Evolutionary conservation across 345 rosid species (phyloP).

Genomic region (Lenwebbia sp.): DNA sequence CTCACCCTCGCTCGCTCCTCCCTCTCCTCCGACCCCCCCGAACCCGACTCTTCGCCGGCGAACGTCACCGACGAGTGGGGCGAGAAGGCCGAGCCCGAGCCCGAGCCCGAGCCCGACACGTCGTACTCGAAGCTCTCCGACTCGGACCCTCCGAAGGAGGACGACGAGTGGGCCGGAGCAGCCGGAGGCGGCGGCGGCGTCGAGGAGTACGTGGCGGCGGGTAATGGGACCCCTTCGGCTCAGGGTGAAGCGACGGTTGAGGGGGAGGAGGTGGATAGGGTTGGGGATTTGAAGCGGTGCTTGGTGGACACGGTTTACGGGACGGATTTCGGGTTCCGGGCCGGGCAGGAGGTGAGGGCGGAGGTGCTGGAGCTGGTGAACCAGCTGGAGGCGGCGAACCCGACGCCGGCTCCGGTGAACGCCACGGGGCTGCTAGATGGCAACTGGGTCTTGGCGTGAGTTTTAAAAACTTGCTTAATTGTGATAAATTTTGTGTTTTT

Average conservation of each 20-base stretch:
- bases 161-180: conserved; percentile 61
- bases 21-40: background rate
- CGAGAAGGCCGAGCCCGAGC: conserved; percentile 32
- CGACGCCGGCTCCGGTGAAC: conserved; percentile 62
- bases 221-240: conserved; percentile 30
- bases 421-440: conserved; percentile 65
- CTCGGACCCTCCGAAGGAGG: conserved; percentile 65
- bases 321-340: conserved; percentile 71
- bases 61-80: conserved; percentile 78
- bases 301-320: conserved; percentile 81
- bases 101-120: conserved; percentile 12
- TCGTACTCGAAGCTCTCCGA: conserved; percentile 35
- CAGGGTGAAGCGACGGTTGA: background rate
- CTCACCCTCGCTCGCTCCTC: conserved; percentile 1
- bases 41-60: conserved; percentile 2
- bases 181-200: background rate
- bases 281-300: conserved; percentile 62
- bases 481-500: background rate
- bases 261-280: conserved; percentile 8
- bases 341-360: conserved; percentile 57
- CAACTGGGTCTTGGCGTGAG: conserved; percentile 91
- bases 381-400: conserved; percentile 76
- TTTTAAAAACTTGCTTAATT: background rate
- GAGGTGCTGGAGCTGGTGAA: conserved; percentile 85
- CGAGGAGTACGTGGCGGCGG: conserved; percentile 15